Conservation (phyloP, 495 filamentous ascomycete genomes). For the Cetradonia linearis region DNA sequence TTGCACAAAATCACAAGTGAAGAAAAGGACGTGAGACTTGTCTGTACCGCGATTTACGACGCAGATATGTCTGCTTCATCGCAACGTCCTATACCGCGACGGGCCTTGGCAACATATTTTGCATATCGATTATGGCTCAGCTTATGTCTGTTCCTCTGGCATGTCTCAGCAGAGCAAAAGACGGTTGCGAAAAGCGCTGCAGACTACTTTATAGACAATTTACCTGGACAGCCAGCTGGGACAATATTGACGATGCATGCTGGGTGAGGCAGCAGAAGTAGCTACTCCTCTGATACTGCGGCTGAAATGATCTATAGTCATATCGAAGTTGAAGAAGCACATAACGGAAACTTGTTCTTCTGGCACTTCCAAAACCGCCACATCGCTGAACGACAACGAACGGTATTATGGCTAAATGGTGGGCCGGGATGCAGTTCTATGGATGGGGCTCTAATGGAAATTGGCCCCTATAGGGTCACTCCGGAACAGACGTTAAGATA, state of each 20-base stretch:
- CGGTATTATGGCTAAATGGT: conserved; percentile 94
- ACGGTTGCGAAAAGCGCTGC: conserved; percentile 50
- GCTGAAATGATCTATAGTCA: conserved; percentile 50
- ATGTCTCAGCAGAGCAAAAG: conserved; percentile 10
- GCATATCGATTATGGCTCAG: conserved; percentile 7
- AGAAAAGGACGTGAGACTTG: neutral
- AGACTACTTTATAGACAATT: conserved; percentile 77
- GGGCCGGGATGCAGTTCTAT: conserved; percentile 94
- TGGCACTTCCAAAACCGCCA: conserved; percentile 95
- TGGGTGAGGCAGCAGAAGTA: conserved; percentile 52
- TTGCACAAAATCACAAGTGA: neutral
- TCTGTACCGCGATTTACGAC: neutral
- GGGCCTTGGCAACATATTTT: neutral
- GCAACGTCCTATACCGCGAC: neutral
- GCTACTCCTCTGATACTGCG: conserved; percentile 5
- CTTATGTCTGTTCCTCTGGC: conserved; percentile 10
- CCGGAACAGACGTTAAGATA: conserved; percentile 63
- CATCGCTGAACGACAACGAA: conserved; percentile 83
- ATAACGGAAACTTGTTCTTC: conserved; percentile 92
- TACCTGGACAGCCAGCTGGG: conserved; percentile 77
- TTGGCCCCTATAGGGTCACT: conserved; percentile 84
- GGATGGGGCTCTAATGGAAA: conserved; percentile 95
- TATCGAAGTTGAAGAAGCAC: conserved; percentile 72
- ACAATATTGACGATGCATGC: conserved; percentile 93
- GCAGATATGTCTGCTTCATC: neutral